Evolutionary conservation across 805 yeast genomes (phyloP), one percentile per base, ranked within the genome.

Genomic region (Candida glaebosa): DNA sequence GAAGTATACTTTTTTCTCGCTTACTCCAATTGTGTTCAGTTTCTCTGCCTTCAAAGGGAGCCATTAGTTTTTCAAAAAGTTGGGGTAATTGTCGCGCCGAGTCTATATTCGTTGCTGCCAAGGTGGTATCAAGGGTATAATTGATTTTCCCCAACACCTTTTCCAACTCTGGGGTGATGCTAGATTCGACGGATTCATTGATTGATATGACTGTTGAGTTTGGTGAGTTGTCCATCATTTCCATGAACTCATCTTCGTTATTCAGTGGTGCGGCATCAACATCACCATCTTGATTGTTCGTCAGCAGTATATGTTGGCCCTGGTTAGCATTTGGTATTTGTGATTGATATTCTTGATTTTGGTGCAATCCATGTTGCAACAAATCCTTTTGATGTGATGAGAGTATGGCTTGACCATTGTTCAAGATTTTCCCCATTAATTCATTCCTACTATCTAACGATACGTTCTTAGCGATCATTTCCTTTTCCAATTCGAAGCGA

Each of bases 11-110:
- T 39, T 75, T 72, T 51, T 90, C 96, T 54, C 99, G 73, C 0
- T 53, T 50, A 17, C 69, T 62, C 99, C 99, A 93, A 57, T 93
- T 93, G 44, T 74, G 73, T 55, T 93, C 99, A 0, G 95, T 84
- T 58, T 93, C 99, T 53, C 83, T 71, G 4, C 83, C 84, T 6
- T 71, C 75, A 52, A 91, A 89, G 10, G 51, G 49, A 1, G 65
- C 61, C 1, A 34, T 8, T 33, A 58, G 41, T 1, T 48, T 57
- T 6, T 51, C 41, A 4, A 60, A 20, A 3, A 47, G 39, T 12
- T 41, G 44, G 25, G 47, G 36, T 12, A 69, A 39, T 3, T 47
- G 45, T 16, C 57, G 55, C 3, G 47, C 37, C 50, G 28, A 54
- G 9, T 56, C 57, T 31, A 69, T 50, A 36, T 65, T 48, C 5